Evolutionary conservation across 2,329 filamentous ascomycete genomes (phyloP).

Genomic region (Epichloe glyceriae): DNA sequence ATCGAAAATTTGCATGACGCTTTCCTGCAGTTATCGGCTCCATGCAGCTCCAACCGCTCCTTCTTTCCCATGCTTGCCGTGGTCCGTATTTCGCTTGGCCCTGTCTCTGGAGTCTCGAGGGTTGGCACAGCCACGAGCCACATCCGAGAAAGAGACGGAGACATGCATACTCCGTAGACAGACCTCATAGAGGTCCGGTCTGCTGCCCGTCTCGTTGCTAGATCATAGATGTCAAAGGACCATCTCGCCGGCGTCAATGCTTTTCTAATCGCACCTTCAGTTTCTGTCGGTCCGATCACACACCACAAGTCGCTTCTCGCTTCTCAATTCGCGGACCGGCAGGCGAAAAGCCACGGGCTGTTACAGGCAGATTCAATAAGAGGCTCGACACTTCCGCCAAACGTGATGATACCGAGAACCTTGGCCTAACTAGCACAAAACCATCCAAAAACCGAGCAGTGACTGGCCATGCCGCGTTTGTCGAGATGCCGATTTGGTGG

Average conservation of each 20-base stretch:
- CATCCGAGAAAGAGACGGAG: not conserved
- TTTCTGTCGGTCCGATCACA: not conserved
- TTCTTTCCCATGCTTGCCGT: not conserved
- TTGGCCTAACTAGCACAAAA: not conserved
- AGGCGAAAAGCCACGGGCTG: not conserved
- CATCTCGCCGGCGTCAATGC: not conserved
- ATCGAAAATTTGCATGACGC: not conserved
- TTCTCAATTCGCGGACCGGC: not conserved
- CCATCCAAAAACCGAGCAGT: not conserved
- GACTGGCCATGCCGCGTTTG: not conserved
- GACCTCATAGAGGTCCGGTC: not conserved
- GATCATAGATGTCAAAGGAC: not conserved
- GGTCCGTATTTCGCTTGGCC: not conserved
- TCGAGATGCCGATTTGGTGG: conserved; percentile 2
- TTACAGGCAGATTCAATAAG: not conserved
- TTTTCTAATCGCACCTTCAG: not conserved
- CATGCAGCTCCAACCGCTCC: not conserved
- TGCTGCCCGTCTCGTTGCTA: not conserved
- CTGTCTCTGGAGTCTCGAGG: not conserved
- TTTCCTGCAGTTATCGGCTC: not conserved
- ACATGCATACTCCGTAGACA: not conserved
- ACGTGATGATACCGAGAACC: not conserved
- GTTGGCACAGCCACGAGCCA: not conserved
- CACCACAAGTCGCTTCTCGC: not conserved
- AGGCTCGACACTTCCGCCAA: not conserved